A percentile compares a stretch with the other conserved stretches of the same genome.
Conservation (phyloP, 176 grass and related monocot genomes). For the Ensete glaucum region DNA sequence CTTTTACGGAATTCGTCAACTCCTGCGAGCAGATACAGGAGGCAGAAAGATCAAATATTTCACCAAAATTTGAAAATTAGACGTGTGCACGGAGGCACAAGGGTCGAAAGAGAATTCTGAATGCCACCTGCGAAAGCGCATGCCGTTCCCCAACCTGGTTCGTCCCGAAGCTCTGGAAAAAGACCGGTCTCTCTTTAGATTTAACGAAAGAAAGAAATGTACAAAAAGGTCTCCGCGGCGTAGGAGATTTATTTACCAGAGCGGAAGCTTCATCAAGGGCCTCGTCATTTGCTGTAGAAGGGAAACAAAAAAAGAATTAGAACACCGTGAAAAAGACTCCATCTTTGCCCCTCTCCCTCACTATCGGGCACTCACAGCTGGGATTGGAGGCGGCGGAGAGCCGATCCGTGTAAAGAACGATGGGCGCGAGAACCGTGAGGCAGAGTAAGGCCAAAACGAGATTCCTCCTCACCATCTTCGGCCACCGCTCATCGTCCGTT, state of each 20-base stretch:
- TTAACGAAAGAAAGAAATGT: background rate
- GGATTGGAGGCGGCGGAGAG: constrained; percentile 28
- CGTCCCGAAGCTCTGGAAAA: constrained; percentile 19
- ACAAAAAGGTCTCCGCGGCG: too few relatives aligned
- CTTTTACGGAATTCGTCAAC: constrained; percentile 26
- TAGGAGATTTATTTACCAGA: constrained; percentile 26
- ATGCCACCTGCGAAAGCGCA: constrained; percentile 23
- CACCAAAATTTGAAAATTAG: background rate
- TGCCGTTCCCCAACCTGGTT: constrained; percentile 21
- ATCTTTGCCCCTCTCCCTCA: background rate
- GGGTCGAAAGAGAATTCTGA: background rate
- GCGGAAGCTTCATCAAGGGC: constrained; percentile 19
- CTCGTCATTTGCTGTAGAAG: constrained; percentile 24
- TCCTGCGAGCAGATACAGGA: constrained; percentile 15
- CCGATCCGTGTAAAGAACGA: constrained; percentile 45
- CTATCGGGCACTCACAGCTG: constrained; percentile 15
- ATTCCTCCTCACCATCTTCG: constrained; percentile 32
- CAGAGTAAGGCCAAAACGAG: constrained; percentile 31
- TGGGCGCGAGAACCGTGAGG: constrained; percentile 33
- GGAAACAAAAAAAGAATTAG: background rate
- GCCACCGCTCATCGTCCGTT: background rate
- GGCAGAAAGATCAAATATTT: background rate
- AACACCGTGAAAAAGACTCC: background rate
- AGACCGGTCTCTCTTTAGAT: background rate
- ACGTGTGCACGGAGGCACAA: background rate